Base-by-base conservation (phyloP, 2,329 filamentous ascomycete species). In the Aspergillus novofumigatus region DNA sequence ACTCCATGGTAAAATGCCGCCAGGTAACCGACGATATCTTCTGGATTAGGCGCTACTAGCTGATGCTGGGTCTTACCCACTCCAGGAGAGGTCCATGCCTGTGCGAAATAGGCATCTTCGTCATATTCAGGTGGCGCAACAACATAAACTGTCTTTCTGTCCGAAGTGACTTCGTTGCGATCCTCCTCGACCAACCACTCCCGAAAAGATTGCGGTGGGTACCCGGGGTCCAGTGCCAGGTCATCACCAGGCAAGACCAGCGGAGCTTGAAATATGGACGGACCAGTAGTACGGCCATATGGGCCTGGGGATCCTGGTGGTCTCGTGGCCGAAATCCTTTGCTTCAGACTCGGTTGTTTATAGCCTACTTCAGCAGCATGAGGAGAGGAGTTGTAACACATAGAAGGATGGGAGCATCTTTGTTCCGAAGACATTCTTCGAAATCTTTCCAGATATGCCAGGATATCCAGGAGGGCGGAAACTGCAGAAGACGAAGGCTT, bases 231-330 rank as follows among this genome's bases (percentile, higher is more conserved):
- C 35, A 77, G 69, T 0, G 80, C 78, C 1, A 89, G 74, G 21
- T 83, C 82, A 64, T 88, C 86, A 2, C 74, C 77, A 0, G 86
- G 86, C 0, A 89, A 71, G 0, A 87, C 73, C 5, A 89, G 66
- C 0, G 86, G 84, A 0, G 75, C 82, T 0, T 85, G 86, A 59
- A 86, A 89, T 0, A 74, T 53, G 1, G 63, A 64, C 1, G 59
- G 41, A 42, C 63, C 44, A 3, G 55, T 28, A 41, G n/a, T 23
- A 23, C 3, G 23, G 38, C 52, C 29, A 3, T 49, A 26, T 17
- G 20, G 20, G 11, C 35, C 42, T 25, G 47, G 21, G 44, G 49
- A 38, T 21, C 35, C 51, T 3, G 53, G 29, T 38, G 52, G 51
- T 25, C 51, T 59, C 49, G 50, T 38, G 21, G 69, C 63, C 28